Evolutionary conservation across 2,329 filamentous ascomycete genomes (phyloP).

Genomic region (Ilyonectria sp.): DNA sequence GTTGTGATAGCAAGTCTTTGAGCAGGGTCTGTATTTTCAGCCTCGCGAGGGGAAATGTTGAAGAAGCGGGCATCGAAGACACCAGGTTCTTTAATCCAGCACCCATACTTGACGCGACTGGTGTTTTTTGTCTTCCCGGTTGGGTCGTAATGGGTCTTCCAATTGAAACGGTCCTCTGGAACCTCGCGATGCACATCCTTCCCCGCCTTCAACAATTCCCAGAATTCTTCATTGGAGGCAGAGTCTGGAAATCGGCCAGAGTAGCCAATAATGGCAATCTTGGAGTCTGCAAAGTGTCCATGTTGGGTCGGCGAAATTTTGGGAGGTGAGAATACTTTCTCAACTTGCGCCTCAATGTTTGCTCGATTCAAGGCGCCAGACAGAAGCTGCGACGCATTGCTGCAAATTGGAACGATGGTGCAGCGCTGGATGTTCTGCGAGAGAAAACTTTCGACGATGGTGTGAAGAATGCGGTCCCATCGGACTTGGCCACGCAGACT

Average conservation of each 20-base stretch:
- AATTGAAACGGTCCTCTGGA: slow-evolving; percentile 78
- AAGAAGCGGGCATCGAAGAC: slow-evolving; percentile 85
- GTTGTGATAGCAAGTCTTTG: slow-evolving; percentile 81
- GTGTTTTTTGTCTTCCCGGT: slow-evolving; percentile 79
- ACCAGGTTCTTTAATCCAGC: slow-evolving; percentile 79
- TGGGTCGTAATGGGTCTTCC: slow-evolving; percentile 76
- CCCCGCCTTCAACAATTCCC: slow-evolving; percentile 78
- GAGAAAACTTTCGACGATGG: background rate
- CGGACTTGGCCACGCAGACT: slow-evolving; percentile 30
- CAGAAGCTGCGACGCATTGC: slow-evolving; percentile 37
- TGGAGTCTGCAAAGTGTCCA: slow-evolving; percentile 54
- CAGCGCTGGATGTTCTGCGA: slow-evolving; percentile 17
- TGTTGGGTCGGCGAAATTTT: slow-evolving; percentile 2
- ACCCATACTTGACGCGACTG: slow-evolving; percentile 78
- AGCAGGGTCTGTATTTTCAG: slow-evolving; percentile 81
- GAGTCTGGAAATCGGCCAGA: slow-evolving; percentile 62
- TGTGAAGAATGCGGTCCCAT: slow-evolving; percentile 32
- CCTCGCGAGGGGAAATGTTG: slow-evolving; percentile 87
- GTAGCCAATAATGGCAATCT: slow-evolving; percentile 85
- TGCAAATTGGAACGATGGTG: slow-evolving; percentile 27
- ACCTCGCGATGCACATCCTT: slow-evolving; percentile 76
- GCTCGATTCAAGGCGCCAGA: slow-evolving; percentile 20
- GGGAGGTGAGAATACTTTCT: slow-evolving; percentile 5
- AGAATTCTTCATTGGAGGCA: slow-evolving; percentile 64
- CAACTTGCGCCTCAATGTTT: slow-evolving; percentile 21